Evolutionary conservation across 2,329 filamentous ascomycete genomes (phyloP), one percentile per base, ranked within the genome.

Genomic region (Monosporascus sp.): DNA sequence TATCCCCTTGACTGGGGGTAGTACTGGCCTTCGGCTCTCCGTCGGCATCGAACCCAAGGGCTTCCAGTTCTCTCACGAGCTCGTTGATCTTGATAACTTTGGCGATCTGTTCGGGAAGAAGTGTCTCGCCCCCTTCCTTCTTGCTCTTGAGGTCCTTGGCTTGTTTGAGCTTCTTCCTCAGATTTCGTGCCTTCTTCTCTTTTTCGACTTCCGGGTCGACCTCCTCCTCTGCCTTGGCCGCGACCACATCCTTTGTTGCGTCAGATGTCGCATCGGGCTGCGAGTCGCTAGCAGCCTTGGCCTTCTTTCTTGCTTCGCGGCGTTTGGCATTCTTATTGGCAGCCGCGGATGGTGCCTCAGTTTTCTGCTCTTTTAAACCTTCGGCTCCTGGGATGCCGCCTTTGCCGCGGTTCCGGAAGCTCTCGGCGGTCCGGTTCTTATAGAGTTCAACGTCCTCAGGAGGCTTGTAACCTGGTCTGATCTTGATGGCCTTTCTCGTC

Each of bases 11-110:
- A 54, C 48, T n/a, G 50, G 37, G 46, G 50, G 53, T 17, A 14
- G 54, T 17, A 14, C 8, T 39, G 27, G 53, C 34, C 47, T 76
- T 77, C 2, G 73, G 72, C 58, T 92, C 88, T 3, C 86, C 90
- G 9, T 95, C 88, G 1, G 82, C 73, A 68, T 95, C 88, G 57
- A 97, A 90, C 0, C 93, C 93, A 27, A 99, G 77, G 2, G 82
- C 80, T 63, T 95, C 89, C 52, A 99, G 74, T 68, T 97, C 92
- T 14, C 91, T 83, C 53, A 97, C 85, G 49, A 99, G 80, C 74
- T 99, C 94, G 57, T 90, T 90, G 68, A 99, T 96, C 72, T 94
- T 96, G 69, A 96, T 95, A 51, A 99, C 90, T 75, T 99, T 99
- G 62, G 93, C 91, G 58, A 97, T 87, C 74, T 99, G 94, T 74